phyloP scores from a whole-genome alignment of 306 rosid genomes.

The Boehmeria nivea region DNA sequence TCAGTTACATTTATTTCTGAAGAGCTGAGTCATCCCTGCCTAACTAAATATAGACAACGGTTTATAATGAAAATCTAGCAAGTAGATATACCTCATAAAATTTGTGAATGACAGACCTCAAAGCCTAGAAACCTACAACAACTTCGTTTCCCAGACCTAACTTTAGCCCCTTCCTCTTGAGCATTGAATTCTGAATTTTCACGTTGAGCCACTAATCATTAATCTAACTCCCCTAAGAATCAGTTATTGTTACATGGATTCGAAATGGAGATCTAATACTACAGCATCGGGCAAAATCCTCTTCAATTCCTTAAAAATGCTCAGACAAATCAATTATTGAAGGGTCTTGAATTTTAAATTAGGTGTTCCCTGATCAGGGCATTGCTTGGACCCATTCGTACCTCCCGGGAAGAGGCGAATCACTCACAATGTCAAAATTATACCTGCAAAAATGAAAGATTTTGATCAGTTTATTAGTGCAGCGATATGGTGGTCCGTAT shows the following conservation, averaged over 20 bases:
- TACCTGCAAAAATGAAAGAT: constrained; percentile 47
- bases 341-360: constrained; percentile 12
- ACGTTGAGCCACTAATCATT: constrained; percentile 25
- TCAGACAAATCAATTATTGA: neutral
- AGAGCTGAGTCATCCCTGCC: constrained; percentile 12
- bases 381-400: constrained; percentile 79
- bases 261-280: constrained; percentile 10
- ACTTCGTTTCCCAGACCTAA: constrained; percentile 18
- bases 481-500: neutral
- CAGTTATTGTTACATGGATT: constrained; percentile 1
- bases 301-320: too few relatives aligned
- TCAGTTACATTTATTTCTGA: constrained; percentile 31
- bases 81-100: constrained; percentile 34
- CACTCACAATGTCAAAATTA: constrained; percentile 70
- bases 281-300: neutral
- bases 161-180: neutral
- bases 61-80: constrained; percentile 20
- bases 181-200: constrained; percentile 13
- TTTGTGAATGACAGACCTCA: too few relatives aligned
- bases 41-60: constrained; percentile 42
- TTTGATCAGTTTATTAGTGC: neutral
- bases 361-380: constrained; percentile 34
- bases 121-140: too few relatives aligned
- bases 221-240: constrained; percentile 23
- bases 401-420: constrained; percentile 69